Percentiles rank a stretch among this genome's conserved stretches.
phyloP scores from a whole-genome alignment of 106 monocot species.

The Phalaenopsis equestris region DNA sequence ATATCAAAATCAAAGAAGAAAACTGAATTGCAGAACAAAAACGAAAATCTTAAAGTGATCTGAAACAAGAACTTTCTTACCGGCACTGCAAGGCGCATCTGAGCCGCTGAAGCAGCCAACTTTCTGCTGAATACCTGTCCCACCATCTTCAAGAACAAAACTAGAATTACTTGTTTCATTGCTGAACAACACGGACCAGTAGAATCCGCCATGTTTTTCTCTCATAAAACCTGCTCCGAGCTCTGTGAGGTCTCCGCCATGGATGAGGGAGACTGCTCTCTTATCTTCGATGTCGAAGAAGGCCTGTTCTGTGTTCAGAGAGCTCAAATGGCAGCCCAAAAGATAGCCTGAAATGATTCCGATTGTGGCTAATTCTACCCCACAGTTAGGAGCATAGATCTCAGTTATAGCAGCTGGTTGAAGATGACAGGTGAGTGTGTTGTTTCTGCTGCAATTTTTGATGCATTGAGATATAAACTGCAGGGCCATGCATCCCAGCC shows the following conservation, averaged over 20 bases:
- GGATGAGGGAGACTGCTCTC: conserved; percentile 26
- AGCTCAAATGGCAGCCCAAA: conserved; percentile 35
- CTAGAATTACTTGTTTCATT: conserved; percentile 36
- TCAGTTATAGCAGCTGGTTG: conserved; percentile 58
- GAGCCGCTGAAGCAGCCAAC: conserved; percentile 62
- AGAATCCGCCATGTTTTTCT: conserved; percentile 30
- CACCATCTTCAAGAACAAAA: conserved; percentile 70
- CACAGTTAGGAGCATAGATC: conserved; percentile 79
- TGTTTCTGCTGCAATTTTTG: conserved; percentile 48
- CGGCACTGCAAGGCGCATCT: conserved; percentile 36
- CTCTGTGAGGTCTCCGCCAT: conserved; percentile 43
- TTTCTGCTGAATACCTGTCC: conserved; percentile 54
- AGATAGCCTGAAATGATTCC: conserved; percentile 41
- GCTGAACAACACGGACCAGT: conserved; percentile 70
- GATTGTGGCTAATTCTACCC: conserved; percentile 70
- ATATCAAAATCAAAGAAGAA: not conserved
- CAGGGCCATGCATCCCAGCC: conserved; percentile 87
- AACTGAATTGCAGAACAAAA: not conserved
- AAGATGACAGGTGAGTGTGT: conserved; percentile 36
- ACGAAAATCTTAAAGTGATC: not conserved
- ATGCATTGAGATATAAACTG: conserved; percentile 58
- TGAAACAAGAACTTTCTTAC: conserved; percentile 6
- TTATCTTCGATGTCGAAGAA: conserved; percentile 22
- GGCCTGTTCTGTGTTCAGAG: conserved; percentile 34
- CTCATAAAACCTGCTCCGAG: conserved; percentile 49